Base-by-base conservation (phyloP, 139 green algal species). In the Micractinium sp. region DNA sequence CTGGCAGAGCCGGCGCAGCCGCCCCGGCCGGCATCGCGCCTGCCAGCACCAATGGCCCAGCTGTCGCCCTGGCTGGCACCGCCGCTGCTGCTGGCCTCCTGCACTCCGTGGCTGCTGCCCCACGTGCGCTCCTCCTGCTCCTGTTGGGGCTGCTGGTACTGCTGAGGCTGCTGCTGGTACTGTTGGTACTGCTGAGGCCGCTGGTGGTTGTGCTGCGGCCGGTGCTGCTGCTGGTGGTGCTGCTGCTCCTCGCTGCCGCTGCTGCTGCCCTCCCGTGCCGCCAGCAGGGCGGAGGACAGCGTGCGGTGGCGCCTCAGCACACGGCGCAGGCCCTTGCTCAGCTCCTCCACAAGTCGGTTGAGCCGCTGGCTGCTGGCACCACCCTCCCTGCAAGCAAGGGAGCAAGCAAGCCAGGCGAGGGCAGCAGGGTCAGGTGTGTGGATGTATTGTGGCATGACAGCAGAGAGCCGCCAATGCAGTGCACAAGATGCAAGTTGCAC, bases 281-380 rank as follows among this genome's bases (percentile, higher is more conserved):
- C 67, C 18, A 69, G 69, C 85, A 88, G 41, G 71, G 85, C 76
- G 4, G 47, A 29, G 4, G 77, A 61, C 39, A 90, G 80, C 18
- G 80, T 78, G 39, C 60, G 35, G 79, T 90, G 41, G 78, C 78
- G 47, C 53, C 87, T 71, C 53, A 90, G 53, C 31, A 90, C 23
- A 23, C 87, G 79, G 27, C 80, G 87, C 47, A 90, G 67, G 0
- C 67, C 87, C 35, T 36, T 60, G 33, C 60, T 61, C 71, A 90
- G 61, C 47, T 81, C 47, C 16, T 90, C 87, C 47, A 90, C 87
- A 47, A 85, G 61, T 35, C 18, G n/a, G 31, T 27, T 69, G 35
- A 90, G 87, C 81, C 79, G 87, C 60, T 87, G 35, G 47, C 33
- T 67, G 81, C 56, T 53, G 35, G 38, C 56, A 31, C 41, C 79